These are phyloP conservation scores for Sequoia sempervirens DNA, from an alignment of 75 land plant species.

Conservation along the genomic window DNA sequence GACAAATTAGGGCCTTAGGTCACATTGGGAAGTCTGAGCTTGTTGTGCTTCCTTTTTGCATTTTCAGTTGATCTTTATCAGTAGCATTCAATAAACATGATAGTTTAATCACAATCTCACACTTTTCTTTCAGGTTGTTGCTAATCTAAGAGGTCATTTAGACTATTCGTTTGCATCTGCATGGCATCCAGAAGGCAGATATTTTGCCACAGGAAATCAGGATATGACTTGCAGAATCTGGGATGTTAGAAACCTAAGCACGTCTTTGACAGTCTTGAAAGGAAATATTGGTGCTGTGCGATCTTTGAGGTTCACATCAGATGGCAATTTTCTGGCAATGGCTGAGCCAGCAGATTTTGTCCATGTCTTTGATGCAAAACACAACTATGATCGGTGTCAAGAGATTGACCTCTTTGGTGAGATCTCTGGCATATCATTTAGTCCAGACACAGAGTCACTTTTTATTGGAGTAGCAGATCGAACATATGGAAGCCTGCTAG, in stretches of 20 bases:
- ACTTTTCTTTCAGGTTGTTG: slow-evolving; percentile 38
- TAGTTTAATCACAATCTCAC: not conserved
- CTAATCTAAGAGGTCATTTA: slow-evolving; percentile 51
- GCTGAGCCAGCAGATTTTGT: slow-evolving; percentile 93
- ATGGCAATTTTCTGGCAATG: slow-evolving; percentile 86
- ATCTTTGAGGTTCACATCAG: slow-evolving; percentile 68
- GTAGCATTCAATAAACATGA: not conserved
- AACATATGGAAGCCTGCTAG: slow-evolving; percentile 68
- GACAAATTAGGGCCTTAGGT: not conserved
- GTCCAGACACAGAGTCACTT: slow-evolving; percentile 52
- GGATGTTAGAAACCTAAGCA: slow-evolving; percentile 56
- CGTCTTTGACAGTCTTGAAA: slow-evolving; percentile 48
- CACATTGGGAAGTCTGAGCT: not conserved
- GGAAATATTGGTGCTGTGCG: slow-evolving; percentile 71
- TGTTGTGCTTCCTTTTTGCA: not conserved
- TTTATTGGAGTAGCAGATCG: slow-evolving; percentile 68
- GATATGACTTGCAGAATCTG: slow-evolving; percentile 77
- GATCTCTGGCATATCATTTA: slow-evolving; percentile 53
- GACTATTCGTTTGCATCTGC: slow-evolving; percentile 85
- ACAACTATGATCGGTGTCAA: slow-evolving; percentile 36
- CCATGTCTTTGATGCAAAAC: slow-evolving; percentile 50
- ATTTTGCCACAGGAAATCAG: slow-evolving; percentile 82
- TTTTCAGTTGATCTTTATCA: not conserved
- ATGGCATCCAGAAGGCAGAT: slow-evolving; percentile 70
- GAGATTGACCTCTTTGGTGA: slow-evolving; percentile 60